Percentiles rank a stretch among this genome's conserved stretches.
These are phyloP conservation scores for Asterionellopsis glacialis DNA, from an alignment of 108 stramenopile species.

Conservation along the genomic window DNA sequence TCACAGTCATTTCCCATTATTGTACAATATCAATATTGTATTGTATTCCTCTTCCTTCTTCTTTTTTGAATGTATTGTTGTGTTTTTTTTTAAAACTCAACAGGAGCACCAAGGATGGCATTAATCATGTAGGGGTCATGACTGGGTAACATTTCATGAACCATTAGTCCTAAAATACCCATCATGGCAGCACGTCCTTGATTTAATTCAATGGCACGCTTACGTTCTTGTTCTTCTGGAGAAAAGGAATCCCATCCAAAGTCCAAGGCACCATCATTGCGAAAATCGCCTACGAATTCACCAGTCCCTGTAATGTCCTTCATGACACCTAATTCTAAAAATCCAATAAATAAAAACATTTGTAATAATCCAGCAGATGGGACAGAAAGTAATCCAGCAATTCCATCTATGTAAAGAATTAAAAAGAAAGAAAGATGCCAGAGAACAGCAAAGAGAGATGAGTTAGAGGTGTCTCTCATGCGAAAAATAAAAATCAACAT, in stretches of 20 bases:
- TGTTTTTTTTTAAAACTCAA: background rate
- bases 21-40: no score
- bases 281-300: conserved; percentile 70
- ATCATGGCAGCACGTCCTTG: conserved; percentile 82
- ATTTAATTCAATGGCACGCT: conserved; percentile 88
- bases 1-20: no score
- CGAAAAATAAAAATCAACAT: no score
- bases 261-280: conserved; percentile 48
- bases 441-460: no score
- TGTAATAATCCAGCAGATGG: conserved; percentile 54
- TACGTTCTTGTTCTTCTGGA: conserved; percentile 49
- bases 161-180: conserved; percentile 65
- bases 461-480: no score
- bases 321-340: conserved; percentile 68
- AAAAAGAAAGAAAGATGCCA: no score
- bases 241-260: conserved; percentile 67
- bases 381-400: conserved; percentile 42
- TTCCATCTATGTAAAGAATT: conserved; percentile 19
- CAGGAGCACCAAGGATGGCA: conserved; percentile 43
- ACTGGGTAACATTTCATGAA: conserved; percentile 41
- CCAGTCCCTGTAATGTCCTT: conserved; percentile 52
- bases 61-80: no score
- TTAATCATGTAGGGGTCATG: conserved; percentile 30
- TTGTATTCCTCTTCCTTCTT: no score
- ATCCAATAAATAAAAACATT: conserved; percentile 62